Conservation (phyloP, 164 flowering plant species). For the Umbellularia californica region DNA sequence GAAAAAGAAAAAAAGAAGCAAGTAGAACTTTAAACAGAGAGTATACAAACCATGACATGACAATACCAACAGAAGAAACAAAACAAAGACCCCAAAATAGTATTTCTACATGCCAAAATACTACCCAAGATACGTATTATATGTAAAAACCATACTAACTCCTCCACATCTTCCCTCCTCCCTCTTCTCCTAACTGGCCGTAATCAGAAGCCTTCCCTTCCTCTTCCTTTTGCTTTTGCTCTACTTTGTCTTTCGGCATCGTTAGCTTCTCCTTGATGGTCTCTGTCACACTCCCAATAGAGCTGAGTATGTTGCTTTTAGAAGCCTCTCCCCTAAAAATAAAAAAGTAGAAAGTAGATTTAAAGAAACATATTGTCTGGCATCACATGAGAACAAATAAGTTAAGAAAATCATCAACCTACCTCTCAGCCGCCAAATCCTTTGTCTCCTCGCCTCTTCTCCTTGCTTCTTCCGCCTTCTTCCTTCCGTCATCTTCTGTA, state of each 20-base stretch:
- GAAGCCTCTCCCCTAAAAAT: conserved; percentile 20
- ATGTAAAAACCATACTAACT: too few species aligned
- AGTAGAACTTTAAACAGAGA: too few species aligned
- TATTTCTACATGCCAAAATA: too few species aligned
- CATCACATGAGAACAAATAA: neutral
- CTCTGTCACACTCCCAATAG: conserved; percentile 28
- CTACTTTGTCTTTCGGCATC: conserved; percentile 14
- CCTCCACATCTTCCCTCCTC: too few species aligned
- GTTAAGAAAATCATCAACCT: neutral
- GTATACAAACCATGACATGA: too few species aligned
- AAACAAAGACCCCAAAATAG: too few species aligned
- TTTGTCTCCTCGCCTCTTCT: neutral
- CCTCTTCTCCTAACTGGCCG: conserved; percentile 21
- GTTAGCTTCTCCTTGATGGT: conserved; percentile 36
- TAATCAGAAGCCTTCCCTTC: conserved; percentile 26
- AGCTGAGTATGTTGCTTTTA: conserved; percentile 20
- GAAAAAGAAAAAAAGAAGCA: too few species aligned
- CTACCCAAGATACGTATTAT: too few species aligned
- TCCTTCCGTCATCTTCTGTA: conserved; percentile 40
- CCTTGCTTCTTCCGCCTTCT: conserved; percentile 36
- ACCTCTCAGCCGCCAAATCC: conserved; percentile 20
- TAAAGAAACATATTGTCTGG: neutral
- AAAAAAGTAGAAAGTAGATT: too few species aligned
- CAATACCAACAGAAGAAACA: too few species aligned
- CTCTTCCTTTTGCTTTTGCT: conserved; percentile 11